Base-by-base conservation (phyloP, 805 yeast species). In the Wickerhamomyces mucosus region DNA sequence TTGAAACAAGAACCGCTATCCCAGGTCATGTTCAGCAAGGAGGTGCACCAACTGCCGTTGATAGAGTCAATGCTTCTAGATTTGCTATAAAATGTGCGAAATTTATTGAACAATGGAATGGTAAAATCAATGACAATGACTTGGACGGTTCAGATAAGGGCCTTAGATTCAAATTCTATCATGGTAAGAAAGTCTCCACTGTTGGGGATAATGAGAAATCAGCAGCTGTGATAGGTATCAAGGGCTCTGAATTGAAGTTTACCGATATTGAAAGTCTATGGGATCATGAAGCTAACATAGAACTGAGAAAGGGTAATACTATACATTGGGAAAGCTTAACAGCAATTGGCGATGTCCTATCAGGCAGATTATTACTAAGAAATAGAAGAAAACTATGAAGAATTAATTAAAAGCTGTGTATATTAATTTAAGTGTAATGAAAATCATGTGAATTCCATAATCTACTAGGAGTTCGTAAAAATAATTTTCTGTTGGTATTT, bases 11-110 rank as follows among this genome's bases (percentile, higher is more conserved):
- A 53, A 74, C 88, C 6, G 92, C 92, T 10, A 66, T 78, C 34
- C 94, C 94, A 16, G 92, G 94, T 15, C 94, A 81, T 51, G 88
- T 81, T 20, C 92, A 82, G 59, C 94, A 82, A 53, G 94, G 94
- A 50, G 77, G 76, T 31, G 59, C 73, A 19, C 92, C 94, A 35
- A 70, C 84, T 1, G 70, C 88, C 20, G 77, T 78, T 53, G 94
- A 82, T 54, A 65, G 94, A 23, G 26, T 23, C 26, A 23, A 23
- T 23, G 26, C 26, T 12, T 23, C 88, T 6, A 74, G 97, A 54
- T 79, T 80, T 55, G 95, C 95, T 4, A 80, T 89, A 44, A 80
- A 77, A 58, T 85, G 96, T 35, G 78, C 88, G 35, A 80, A 85
- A 55, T 92, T 83, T 56, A 74, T 89, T 42, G 97, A 92, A 57